phyloP scores from a whole-genome alignment of 805 yeast genomes.

The Wickerhamiella musiphila region DNA sequence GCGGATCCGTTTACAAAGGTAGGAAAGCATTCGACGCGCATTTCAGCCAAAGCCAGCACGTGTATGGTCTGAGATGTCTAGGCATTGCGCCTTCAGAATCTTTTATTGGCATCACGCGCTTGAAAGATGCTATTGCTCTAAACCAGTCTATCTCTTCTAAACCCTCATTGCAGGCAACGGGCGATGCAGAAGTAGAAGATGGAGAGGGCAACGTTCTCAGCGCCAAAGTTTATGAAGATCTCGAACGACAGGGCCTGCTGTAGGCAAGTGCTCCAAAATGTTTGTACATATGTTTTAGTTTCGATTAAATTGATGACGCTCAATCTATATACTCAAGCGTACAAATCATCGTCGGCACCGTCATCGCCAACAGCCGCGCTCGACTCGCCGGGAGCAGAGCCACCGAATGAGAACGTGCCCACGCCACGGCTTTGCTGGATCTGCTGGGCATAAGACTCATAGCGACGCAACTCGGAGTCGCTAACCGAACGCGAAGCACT shows the following conservation, averaged over 20 bases:
- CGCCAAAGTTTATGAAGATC: constrained; percentile 61
- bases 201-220: constrained; percentile 86
- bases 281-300: not conserved
- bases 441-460: constrained; percentile 96
- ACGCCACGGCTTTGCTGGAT: constrained; percentile 92
- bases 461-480: constrained; percentile 94
- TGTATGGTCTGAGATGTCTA: constrained; percentile 52
- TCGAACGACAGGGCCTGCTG: constrained; percentile 73
- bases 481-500: constrained; percentile 95
- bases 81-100: constrained; percentile 42
- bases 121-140: constrained; percentile 48
- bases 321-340: constrained; percentile 16
- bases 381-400: constrained; percentile 22
- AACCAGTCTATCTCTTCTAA: constrained; percentile 26
- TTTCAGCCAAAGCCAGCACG: constrained; percentile 54
- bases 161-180: constrained; percentile 23
- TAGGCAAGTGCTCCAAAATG: constrained; percentile 16
- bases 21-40: constrained; percentile 55
- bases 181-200: constrained; percentile 77
- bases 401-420: constrained; percentile 74
- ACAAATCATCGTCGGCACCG: constrained; percentile 51
- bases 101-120: constrained; percentile 47
- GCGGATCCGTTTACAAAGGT: constrained; percentile 56
- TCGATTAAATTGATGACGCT: not conserved
- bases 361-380: constrained; percentile 28